These are phyloP conservation scores for Gynandropsis gynandra DNA, from an alignment of 345 rosid genomes.

Conservation along the genomic window DNA sequence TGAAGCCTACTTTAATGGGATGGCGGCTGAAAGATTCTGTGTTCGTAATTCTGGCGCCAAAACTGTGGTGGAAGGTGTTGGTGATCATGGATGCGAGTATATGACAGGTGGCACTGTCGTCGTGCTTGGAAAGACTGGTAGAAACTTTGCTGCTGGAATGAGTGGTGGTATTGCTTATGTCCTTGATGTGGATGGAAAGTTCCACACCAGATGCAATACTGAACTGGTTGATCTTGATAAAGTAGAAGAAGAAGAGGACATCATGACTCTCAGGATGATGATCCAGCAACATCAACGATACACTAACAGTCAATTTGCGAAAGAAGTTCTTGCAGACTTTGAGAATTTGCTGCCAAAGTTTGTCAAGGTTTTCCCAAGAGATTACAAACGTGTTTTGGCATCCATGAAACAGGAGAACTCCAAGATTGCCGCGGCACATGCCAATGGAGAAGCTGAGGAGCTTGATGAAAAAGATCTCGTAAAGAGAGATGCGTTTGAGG, in stretches of 20 bases:
- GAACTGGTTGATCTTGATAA: slow-evolving; percentile 95
- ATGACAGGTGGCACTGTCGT: slow-evolving; percentile 99
- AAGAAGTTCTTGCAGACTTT: slow-evolving; percentile 75
- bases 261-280: slow-evolving; percentile 81
- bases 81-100: slow-evolving; percentile 99
- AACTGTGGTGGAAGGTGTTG: slow-evolving; percentile 98
- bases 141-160: slow-evolving; percentile 99
- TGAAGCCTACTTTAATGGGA: slow-evolving; percentile 93
- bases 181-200: slow-evolving; percentile 75
- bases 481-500: slow-evolving; percentile 77
- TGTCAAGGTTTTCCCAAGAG: slow-evolving; percentile 91
- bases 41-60: slow-evolving; percentile 99
- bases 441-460: too few species aligned
- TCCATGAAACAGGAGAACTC: slow-evolving; percentile 64
- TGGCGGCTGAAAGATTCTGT: slow-evolving; percentile 99
- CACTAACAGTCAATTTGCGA: slow-evolving; percentile 81
- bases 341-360: slow-evolving; percentile 70
- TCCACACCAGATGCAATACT: slow-evolving; percentile 68
- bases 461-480: slow-evolving; percentile 45
- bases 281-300: slow-evolving; percentile 95
- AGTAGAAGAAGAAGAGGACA: slow-evolving; percentile 90
- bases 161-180: slow-evolving; percentile 98
- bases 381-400: slow-evolving; percentile 87
- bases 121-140: slow-evolving; percentile 95
- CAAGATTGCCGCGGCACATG: too few species aligned